These are phyloP conservation scores for Aristolochia contorta DNA, from an alignment of 164 flowering plant species.

Conservation along the genomic window DNA sequence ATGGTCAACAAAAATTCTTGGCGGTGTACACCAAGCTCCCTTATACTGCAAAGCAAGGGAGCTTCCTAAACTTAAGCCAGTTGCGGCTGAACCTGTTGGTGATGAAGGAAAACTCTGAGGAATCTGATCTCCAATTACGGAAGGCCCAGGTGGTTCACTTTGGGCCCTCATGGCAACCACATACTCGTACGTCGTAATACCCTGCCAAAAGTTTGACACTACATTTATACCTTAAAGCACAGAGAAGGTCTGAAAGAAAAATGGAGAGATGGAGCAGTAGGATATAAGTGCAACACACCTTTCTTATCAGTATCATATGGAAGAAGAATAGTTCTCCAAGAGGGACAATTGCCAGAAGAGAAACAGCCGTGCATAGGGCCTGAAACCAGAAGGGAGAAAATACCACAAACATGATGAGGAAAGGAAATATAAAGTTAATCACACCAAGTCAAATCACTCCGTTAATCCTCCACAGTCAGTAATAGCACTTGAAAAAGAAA, in stretches of 20 bases:
- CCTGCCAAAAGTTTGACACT: conserved; percentile 31
- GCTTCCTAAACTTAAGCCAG: conserved; percentile 85
- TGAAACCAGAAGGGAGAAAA: conserved; percentile 17
- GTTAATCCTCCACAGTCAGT: too few species aligned
- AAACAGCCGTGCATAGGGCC: conserved; percentile 70
- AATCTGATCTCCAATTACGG: conserved; percentile 60
- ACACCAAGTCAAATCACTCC: too few species aligned
- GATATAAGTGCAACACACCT: conserved; percentile 30
- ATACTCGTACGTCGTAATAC: conserved; percentile 91
- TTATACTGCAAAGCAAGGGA: conserved; percentile 81
- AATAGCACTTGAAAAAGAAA: too few species aligned
- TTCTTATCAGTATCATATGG: conserved; percentile 69
- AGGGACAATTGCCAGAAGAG: conserved; percentile 66
- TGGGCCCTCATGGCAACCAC: conserved; percentile 93
- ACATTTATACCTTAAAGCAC: neutral
- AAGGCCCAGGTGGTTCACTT: conserved; percentile 89
- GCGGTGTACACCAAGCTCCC: conserved; percentile 96
- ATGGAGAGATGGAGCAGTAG: neutral
- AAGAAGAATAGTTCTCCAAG: conserved; percentile 81
- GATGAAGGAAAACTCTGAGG: conserved; percentile 80
- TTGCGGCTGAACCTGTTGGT: conserved; percentile 76
- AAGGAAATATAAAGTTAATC: too few species aligned
- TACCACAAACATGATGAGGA: neutral
- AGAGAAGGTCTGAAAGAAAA: neutral
- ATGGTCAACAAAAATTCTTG: conserved; percentile 88